Base-by-base conservation (phyloP, 305 asterid species). In the Stenogyne calaminthoides region DNA sequence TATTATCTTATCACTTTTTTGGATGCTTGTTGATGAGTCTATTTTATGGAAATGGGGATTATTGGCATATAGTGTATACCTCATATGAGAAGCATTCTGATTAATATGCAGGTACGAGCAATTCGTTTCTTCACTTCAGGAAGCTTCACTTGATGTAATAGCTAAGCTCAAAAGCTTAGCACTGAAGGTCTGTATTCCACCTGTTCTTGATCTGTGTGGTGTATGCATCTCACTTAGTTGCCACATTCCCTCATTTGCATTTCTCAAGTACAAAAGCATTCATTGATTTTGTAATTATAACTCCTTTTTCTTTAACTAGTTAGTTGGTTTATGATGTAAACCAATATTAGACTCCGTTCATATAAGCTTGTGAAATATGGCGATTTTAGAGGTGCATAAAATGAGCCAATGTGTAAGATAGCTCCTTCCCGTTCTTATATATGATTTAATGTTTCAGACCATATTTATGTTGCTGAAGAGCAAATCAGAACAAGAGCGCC, bases 401-500 rank as follows among this genome's bases (percentile, higher is more conserved):
- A 39, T 76, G 37, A 5, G 51, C 19, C 27, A 32, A 59, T 37
- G 8, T 7, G 34, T 25, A 57, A 52, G 7, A 11, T n/a, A 62
- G 51, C 15, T 57, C 59, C 64, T 67, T 60, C 42, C 40, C 40
- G 25, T 52, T 72, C 70, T 78, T 40, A 59, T 80, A 52, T 69
- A 63, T 37, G 61, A 67, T 42, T 55, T 42, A 40, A 74, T 80
- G 68, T 60, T 32, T 75, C 87, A 95, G 99, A 87, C 85, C 64
- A 85, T 89, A 40, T 89, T 84, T 82, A 78, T 81, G 11, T 76
- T 92, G 91, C 84, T 95, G 75, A 90, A 83, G 81, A 90, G 89
- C 87, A 95, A 95, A 86, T 87, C 97, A 70, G 99, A 95, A 66
- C 98, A 90, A 80, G 98, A 95, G 86, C 90, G 95, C 9, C 88